Base-by-base conservation (phyloP, 2,329 filamentous ascomycete species). In the Iodosphaeria phyllophila region DNA sequence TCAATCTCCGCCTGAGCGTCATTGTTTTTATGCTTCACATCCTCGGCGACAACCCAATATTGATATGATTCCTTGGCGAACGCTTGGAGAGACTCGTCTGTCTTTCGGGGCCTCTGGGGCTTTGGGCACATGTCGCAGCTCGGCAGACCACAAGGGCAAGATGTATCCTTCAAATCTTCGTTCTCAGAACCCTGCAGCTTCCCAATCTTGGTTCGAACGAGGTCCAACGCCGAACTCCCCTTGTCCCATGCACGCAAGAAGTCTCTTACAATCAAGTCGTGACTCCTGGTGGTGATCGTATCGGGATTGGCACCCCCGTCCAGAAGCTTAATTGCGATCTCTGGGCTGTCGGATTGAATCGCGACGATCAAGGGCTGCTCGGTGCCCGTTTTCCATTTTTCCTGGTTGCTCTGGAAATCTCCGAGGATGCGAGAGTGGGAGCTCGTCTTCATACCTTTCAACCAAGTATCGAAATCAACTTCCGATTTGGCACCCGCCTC, bases 351-450 rank as follows among this genome's bases (percentile, higher is more conserved):
- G 46, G 38, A 70, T 29, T 36, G 65, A 39, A 49, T 58, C 9
- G 80, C 78, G 4, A 58, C 29, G 7, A 82, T 54, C 9, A 89
- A 49, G 0, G 80, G 78, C 38, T 86, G 78, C 27, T 64, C 54
- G 8, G 62, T 39, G 2, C 36, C 41, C 5, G 44, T 30, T 4
- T 54, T 43, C 41, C 70, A 78, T 0, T 36, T 35, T 2, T 46
- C 43, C 28, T 58, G 46, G 27, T 69, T 70, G 0, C 44, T 24
- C 13, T 74, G 61, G 1, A n/a, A n/a, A 24, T 9, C 24, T 29
- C 22, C 15, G 17, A 11, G 13, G n/a, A 10, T 13, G 5, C 18
- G 10, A 8, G 9, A 12, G 16, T 12, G 11, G 12, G 3, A 9
- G 7, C 8, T n/a, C 4, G 19, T 35, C 12, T 42, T 40, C 13